Base-by-base conservation (phyloP, 768 basidiomycete genomes). In the Leccinellum albellum region DNA sequence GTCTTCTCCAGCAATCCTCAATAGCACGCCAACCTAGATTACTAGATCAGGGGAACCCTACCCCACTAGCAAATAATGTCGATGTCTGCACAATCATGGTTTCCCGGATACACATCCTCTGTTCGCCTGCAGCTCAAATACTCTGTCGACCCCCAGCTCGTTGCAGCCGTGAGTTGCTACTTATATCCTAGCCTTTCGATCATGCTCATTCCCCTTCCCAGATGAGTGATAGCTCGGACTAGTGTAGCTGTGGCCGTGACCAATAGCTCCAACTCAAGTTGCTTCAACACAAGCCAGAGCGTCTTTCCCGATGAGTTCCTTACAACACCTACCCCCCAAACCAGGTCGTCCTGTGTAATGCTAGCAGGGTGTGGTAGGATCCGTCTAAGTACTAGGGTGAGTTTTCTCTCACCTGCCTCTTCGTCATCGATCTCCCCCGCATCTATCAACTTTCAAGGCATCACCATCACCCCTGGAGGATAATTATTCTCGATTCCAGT, bases 401-500 rank as follows among this genome's bases (percentile, higher is more conserved):
- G 77, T 62, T 46, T 40, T 45, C 33, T 42, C 9, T 37, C 23
- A 15, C 42, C 17, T 33, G 4, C n/a, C 8, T 29, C 42, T 10
- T 17, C 49, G 35, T 51, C 44, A 47, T 26, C 31, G 13, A 3
- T n/a, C 50, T 26, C 33, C 40, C 23, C 1, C 48, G 7, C 42
- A 29, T 53, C 24, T 57, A 88, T 83, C n/a, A 78, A 69, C 33
- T 88, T 89, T 67, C 75, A 82, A 24, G 88, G 88, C 3, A 76
- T 90, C 44, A n/a, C n/a, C n/a, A n/a, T n/a, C n/a, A 91, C 91
- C 31, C 91, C 91, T 1, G 91, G 90, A 1, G 90, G 90, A 13
- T 75, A 88, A 51, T 89, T 88, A 0, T 89, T 91, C 66, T 63
- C 75, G 6, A 80, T 92, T 47, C 86, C 87, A 1, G 58, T 78